Evolutionary conservation across 805 yeast species (phyloP), one percentile per base, ranked within the genome.

Genomic region (Metschnikowia gelsemii): DNA sequence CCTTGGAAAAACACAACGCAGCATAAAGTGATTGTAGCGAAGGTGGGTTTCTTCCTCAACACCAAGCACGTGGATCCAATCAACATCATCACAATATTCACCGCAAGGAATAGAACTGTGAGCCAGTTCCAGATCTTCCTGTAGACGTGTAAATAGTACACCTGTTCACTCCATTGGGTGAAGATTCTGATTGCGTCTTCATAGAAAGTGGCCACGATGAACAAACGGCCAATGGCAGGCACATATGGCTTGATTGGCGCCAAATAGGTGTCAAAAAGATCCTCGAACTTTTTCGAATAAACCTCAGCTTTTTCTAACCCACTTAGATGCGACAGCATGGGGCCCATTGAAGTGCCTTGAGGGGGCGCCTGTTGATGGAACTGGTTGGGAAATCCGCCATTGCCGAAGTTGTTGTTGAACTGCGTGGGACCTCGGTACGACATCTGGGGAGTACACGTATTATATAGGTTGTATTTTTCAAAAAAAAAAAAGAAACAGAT

Each of bases 161-260:
- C 87, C 65, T 91, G 99, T 56, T 87, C 96, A 25, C 75, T 64
- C 97, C 97, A 91, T 68, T 90, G 97, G 5, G 88, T 68, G 39
- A 81, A 54, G 56, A 91, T 87, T 63, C 99, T 78, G 39, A 83
- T 61, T 3, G 96, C 78, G 59, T 93, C 98, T 66, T 91, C 98
- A 51, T 80, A 78, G 61, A 90, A 91, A 0, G 98, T 93, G 35
- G 96, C 95, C 42, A 91, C 96, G 47, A 91, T 90, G 51, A 90
- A 78, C 46, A 87, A 80, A 44, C 98, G 76, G 27, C 96, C 98
- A 55, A 91, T 78, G 17, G 81, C 80, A 7, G 98, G 97, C 35
- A 90, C 82, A 55, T 79, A 82, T 0, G 91, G 91, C 59, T 75
- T 82, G 32, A 82, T 58, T 38, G 78, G 69, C 51, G 73, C 61